Evolutionary conservation across 176 grass and related monocot genomes (phyloP).

Genomic region (Hordeum marinum): DNA sequence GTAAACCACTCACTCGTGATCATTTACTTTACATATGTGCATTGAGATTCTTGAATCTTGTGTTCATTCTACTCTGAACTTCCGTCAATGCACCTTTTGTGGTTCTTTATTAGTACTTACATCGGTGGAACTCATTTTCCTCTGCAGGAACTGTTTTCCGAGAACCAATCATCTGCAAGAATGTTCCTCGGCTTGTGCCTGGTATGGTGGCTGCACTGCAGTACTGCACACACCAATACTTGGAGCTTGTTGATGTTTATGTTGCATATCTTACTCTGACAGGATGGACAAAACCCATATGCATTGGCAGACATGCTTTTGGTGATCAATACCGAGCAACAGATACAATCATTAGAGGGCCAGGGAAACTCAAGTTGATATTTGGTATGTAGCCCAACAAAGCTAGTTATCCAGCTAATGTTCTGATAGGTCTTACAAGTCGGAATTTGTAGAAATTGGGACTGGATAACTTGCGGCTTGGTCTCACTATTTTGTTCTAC

Average conservation of each 20-base stretch:
- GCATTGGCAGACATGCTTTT: constrained; percentile 82
- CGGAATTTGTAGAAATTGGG: background rate
- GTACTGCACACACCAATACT: background rate
- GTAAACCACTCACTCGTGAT: constrained; percentile 19
- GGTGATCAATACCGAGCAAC: constrained; percentile 85
- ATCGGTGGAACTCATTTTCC: background rate
- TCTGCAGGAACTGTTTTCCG: constrained; percentile 70
- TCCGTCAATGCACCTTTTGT: background rate
- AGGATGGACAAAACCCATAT: constrained; percentile 78
- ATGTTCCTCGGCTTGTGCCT: constrained; percentile 63
- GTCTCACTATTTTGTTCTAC: background rate
- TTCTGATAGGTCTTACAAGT: constrained; percentile 10
- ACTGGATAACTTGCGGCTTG: background rate
- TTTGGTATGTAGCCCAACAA: constrained; percentile 50
- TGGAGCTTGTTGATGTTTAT: background rate
- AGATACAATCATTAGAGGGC: constrained; percentile 60
- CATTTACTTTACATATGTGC: constrained; percentile 12
- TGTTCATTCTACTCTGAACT: constrained; percentile 20
- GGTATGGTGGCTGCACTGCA: constrained; percentile 31
- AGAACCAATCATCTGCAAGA: constrained; percentile 85
- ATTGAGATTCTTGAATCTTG: background rate
- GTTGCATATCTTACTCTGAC: constrained; percentile 7
- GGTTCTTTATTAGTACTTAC: constrained; percentile 6
- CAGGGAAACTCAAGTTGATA: constrained; percentile 76
- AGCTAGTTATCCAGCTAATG: background rate